phyloP scores from a whole-genome alignment of 2,329 filamentous ascomycete species.

The Neonectria ditissima region DNA sequence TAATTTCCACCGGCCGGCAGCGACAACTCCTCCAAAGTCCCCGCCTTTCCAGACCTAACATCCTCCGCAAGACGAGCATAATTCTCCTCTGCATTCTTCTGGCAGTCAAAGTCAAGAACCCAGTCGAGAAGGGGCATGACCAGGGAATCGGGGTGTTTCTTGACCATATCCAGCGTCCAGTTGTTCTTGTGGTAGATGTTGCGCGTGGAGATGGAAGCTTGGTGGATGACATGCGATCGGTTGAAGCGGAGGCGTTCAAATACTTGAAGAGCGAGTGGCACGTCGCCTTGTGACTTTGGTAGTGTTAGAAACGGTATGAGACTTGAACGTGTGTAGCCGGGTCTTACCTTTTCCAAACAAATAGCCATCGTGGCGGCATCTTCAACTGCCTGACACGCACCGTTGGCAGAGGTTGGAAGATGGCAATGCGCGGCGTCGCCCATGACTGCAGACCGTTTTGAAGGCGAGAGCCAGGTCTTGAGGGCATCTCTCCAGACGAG shows the following conservation, averaged over 20 bases:
- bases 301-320: background rate
- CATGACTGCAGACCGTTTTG: conserved; percentile 21
- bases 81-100: background rate
- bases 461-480: conserved; percentile 31
- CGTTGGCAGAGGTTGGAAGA: conserved; percentile 35
- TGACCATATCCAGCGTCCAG: conserved; percentile 2
- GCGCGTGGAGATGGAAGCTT: conserved; percentile 3
- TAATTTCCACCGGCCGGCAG: conserved; percentile 9
- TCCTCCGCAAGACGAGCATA: background rate
- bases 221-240: conserved; percentile 16
- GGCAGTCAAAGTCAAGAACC: conserved; percentile 14
- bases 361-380: conserved; percentile 32
- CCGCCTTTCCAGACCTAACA: conserved; percentile 6
- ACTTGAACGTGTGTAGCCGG: background rate
- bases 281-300: conserved; percentile 19
- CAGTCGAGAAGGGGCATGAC: conserved; percentile 7
- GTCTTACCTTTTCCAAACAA: conserved; percentile 1
- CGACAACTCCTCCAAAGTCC: conserved; percentile 11
- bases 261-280: conserved; percentile 9
- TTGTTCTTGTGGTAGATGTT: conserved; percentile 9
- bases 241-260: conserved; percentile 20
- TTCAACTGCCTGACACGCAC: conserved; percentile 37
- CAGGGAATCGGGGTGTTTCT: conserved; percentile 9
- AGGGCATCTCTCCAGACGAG: conserved; percentile 34
- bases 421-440: conserved; percentile 38